Base-by-base conservation (phyloP, 164 flowering plant genomes). In the Vitis vinifera region DNA sequence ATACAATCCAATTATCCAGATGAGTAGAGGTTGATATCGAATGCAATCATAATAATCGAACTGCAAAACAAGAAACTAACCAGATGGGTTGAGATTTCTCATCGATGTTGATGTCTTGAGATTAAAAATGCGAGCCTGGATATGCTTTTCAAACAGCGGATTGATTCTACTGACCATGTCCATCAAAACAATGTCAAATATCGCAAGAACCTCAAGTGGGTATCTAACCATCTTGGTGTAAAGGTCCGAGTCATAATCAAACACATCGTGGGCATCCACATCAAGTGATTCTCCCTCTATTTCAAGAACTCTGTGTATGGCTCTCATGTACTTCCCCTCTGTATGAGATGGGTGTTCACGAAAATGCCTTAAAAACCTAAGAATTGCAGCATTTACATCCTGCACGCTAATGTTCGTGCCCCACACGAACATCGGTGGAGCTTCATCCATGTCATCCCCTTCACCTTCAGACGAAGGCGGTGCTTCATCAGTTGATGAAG, bases 121-220 rank as follows among this genome's bases (percentile, higher is more conserved):
- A 77, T 90, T 91, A 62, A 83, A 90, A 72, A 93, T 85, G 76
- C 99, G 78, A 30, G 88, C 91, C 75, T 91, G 99, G 37, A 95
- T 87, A 66, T 93, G 98, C 82, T 91, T 95, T 59, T 93, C 97
- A 57, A 89, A 93, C 65, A 84, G 57, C 0, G 90, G 90, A 44
- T 87, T 82, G 31, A 88, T 80, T 13, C 76, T 69, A 65, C 85
- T 82, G 8, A 82, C 93, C 87, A 90, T 87, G 55, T 95, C 97
- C 94, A 95, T 90, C 77, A 95, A 79, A 71, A 91, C 99, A 70
- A 95, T 89, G 64, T 95, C 98, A n/a, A 95, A 95, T 67, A 95
- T 95, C 0, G 97, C 99, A 11, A 95, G 77, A 58, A 95, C 99
- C 75, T 95, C 99, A 10, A 93, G 91, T 3, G 99, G 99, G 68